Base-by-base conservation (phyloP, 139 green algal genomes). In the Coccomyxa sp. region DNA sequence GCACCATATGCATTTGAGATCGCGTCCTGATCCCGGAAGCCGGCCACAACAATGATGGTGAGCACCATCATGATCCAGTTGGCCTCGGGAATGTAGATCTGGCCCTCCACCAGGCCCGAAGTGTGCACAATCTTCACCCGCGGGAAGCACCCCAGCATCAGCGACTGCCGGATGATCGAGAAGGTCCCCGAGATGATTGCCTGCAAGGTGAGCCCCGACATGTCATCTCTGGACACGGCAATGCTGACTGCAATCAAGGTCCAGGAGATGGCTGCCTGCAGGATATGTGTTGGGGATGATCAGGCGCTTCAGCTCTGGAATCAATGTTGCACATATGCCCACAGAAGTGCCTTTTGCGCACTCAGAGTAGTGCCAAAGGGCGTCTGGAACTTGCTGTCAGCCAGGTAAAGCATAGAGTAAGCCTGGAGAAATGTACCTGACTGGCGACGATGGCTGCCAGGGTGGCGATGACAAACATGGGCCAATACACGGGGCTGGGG, bases 71-170 rank as follows among this genome's bases (percentile, higher is more conserved):
- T 83, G 37, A 80, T 33, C 38, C 68, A 92, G 76, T 91, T 91
- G 38, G 87, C 70, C 24, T 83, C 87, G 6, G 87, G 72, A n/a
- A 92, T 84, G 84, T 90, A 92, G 7, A 91, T 78, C 34, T 89
- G 85, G 9, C 64, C 31, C 55, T 39, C 18, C 39, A 41, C 14
- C 3, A 68, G n/a, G 27, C 12, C 41, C 10, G 90, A 87, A 35
- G 85, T 86, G 84, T 91, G 80, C 18, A 73, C 35, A 7, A 91
- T 55, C 16, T 44, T 82, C 41, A 91, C 58, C 22, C 82, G 81
- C 0, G 87, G 87, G 77, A 91, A 91, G 76, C 82, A 90, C 50
- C 76, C 70, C 35, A 90, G 80, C 3, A 54, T 31, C 24, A 84
- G 76, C 58, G 68, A 74, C 50, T 90, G 86, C 35, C 77, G 77